Evolutionary conservation across 441 rosid species (phyloP), one percentile per base, ranked within the genome.

Genomic region (Pelargonium myrrhifolium): DNA sequence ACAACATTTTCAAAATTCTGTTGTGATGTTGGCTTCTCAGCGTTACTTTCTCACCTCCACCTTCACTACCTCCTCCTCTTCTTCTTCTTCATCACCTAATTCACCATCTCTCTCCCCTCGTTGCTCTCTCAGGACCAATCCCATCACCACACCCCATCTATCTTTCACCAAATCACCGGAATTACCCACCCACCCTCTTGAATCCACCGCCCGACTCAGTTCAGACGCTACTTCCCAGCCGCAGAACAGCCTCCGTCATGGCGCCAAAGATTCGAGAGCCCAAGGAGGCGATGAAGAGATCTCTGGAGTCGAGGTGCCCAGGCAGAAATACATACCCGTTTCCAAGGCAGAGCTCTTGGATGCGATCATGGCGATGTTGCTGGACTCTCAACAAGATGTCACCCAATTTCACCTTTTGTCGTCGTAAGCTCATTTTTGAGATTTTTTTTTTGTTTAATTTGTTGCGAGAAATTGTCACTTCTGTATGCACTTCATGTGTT

Each of bases 261-360:
- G 39, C 39, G 39, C 39, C 39, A 35, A 35, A 35, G 39, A 35
- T 35, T 9, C 39, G 39, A 35, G 39, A 35, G 39, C 39, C 58
- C 9, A 15, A 0, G 58, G 58, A 0, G 58, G 15, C 58, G 58
- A 51, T 51, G 58, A 51, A 51, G 58, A 51, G 18, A 51, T 51
- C 20, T 51, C 58, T 15, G 58, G 58, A 7, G 58, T 51, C 18
- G 58, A 51, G 58, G 95, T 89, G 68, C 82, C 90, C 40, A 85
- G 97, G 71, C 88, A 93, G 85, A 89, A 81, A 51, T 82, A 83
- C 81, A 88, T 93, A 5, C 83, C 81, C 31, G 80, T 93, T 70
- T 81, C 97, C 9, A 93, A 91, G 79, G 76, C 90, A 0, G 88
- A 91, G 78, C 86, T 93, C 21, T 69, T 87, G 71, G 88, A 88